Base-by-base conservation (phyloP, 23 red algal genomes). In the Agarophyton chilense region DNA sequence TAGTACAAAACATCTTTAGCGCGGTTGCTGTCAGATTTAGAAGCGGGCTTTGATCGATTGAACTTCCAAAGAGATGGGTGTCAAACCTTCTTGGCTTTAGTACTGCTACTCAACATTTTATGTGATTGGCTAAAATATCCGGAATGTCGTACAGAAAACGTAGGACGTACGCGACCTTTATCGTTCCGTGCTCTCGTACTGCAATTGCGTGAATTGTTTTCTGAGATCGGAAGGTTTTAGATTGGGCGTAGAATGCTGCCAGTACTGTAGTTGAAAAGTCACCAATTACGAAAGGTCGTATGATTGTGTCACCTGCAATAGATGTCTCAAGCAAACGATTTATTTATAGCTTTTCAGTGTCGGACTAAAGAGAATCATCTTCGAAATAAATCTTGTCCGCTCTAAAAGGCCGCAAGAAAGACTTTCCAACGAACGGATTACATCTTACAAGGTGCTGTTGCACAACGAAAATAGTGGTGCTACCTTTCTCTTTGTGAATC, bases 111-210 rank as follows among this genome's bases (percentile, higher is more conserved):
- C 51, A 77, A 22, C 72, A 32, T 13, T 51, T 39, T 19, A 10
- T n/a, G n/a, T n/a, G n/a, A n/a, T n/a, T n/a, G n/a, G 24, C 4
- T 18, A 82, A 4, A 13, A 4, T 10, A 10, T 29, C 38, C 24
- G 72, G 72, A 4, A 77, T 29, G 40, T 29, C 40, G 72, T 77
- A 52, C 16, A 78, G 13, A 54, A 78, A 78, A 0, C 73, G 2
- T 5, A 78, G 4, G 25, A 78, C 0, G 14, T 78, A 52, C 3
- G 73, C 22, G 31, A 43, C 51, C 73, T 78, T 78, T 10, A 52
- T 43, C 6, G 44, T 78, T 2, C 73, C 73, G n/a, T 78, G 73
- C 44, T 78, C 73, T 54, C 73, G 10, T 1, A 78, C 44, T 4
- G 73, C 73, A 78, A 24, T 43, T 1, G 46, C 73, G 0, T 10